A percentile compares a stretch with the other conserved stretches of the same genome.
phyloP scores from a whole-genome alignment of 1,284 basidiomycete genomes.

The Amylostereum chailletii region DNA sequence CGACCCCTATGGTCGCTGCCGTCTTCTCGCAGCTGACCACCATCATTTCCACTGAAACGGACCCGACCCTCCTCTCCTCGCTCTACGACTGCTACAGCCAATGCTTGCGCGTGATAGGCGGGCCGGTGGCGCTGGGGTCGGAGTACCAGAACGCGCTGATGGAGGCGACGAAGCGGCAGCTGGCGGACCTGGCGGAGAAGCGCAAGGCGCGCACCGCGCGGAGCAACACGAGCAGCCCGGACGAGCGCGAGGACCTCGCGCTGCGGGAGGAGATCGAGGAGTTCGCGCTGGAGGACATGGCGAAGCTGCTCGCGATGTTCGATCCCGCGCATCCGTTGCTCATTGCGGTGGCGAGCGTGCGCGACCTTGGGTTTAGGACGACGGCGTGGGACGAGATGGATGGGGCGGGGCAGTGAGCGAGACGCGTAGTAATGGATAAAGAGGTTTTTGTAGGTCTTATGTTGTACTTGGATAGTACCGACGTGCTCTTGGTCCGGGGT shows the following conservation, averaged over 20 bases:
- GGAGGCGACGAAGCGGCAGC: constrained; percentile 61
- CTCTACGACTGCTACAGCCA: constrained; percentile 73
- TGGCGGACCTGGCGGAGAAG: constrained; percentile 56
- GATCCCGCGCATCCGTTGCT: constrained; percentile 53
- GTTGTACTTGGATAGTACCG: too few relatives aligned
- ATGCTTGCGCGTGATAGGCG: constrained; percentile 54
- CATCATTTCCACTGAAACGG: constrained; percentile 58
- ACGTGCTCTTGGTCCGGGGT: too few relatives aligned
- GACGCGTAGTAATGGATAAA: neutral
- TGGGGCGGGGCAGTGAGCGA: constrained; percentile 3
- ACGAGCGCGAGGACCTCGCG: constrained; percentile 62
- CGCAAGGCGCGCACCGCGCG: constrained; percentile 44
- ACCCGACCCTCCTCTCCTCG: constrained; percentile 67
- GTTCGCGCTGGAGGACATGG: constrained; percentile 68
- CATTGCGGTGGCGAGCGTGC: constrained; percentile 61
- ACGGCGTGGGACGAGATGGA: constrained; percentile 14
- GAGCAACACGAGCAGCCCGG: constrained; percentile 29
- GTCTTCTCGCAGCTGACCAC: constrained; percentile 62
- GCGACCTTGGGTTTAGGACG: constrained; percentile 45
- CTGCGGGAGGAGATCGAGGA: constrained; percentile 69
- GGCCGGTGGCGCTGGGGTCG: constrained; percentile 36
- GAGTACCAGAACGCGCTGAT: constrained; percentile 47
- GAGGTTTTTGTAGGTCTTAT: too few relatives aligned
- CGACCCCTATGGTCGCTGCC: constrained; percentile 61
- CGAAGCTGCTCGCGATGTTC: constrained; percentile 43